Evolutionary conservation across 2,329 filamentous ascomycete species (phyloP), one percentile per base, ranked within the genome.

Genomic region (Beauveria medogensis): DNA sequence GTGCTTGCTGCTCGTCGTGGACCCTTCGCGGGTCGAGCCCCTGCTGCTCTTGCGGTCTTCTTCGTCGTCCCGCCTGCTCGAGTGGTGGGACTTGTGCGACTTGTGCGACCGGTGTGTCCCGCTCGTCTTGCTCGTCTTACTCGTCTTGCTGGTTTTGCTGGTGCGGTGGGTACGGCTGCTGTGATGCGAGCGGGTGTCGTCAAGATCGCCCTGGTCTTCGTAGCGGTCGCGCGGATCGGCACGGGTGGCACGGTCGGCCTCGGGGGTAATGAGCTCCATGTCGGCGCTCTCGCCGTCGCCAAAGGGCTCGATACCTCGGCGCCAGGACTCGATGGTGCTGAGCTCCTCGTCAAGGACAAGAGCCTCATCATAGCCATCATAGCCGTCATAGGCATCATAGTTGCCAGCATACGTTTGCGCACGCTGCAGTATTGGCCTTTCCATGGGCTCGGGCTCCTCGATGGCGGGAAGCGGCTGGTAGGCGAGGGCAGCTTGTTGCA

Each of bases 301-400:
- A 34, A 71, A 74, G 0, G 79, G 74, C 61, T 75, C 67, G 64
- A 85, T 84, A 30, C 82, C 83, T n/a, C 82, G 74, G 8, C 81
- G 76, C 83, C 83, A 86, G 0, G 73, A 75, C 69, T 85, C 83
- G 52, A 85, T 85, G 22, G 75, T 75, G 73, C 81, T 84, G 22
- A 85, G 71, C 65, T 84, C 81, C 62, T 84, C 81, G 62, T 83
- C 80, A 16, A 84, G 67, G 2, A 84, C 75, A n/a, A 84, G 72
- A 0, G 82, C 82, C 68, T 85, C 82, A 55, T 85, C 80, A 47
- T 79, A 75, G 48, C 24, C 24, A 6, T 37, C 34, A 16, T 37
- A 37, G 34, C 14, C 34, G 2, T 37, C 34, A 37, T 37, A 37
- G 12, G 0, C 34, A 16, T 37, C 80, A 47, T 79, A 75, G 46